Percentiles rank a stretch among this genome's conserved stretches.
Conservation (phyloP, 345 rosid genomes). For the sweet orange (Citrus sinensis) region DVS_A1.0 CM039163.1:37877001-37877500, state of each 20-base stretch:
- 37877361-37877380: no score
- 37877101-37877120: no score
- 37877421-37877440: no score
- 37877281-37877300: not conserved
- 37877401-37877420: no score
- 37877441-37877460: no score
- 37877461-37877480: no score
- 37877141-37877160: not conserved
- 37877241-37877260: slow-evolving; percentile 41
- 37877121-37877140: not conserved
- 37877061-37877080: not conserved
- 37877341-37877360: no score
- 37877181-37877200: slow-evolving; percentile 24
- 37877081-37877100: no score
- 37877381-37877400: no score
- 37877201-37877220: slow-evolving; percentile 31
- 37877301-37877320: not conserved
- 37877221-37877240: slow-evolving; percentile 24
- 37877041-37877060: not conserved
- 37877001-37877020: not conserved
- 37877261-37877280: not conserved
- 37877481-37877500: no score
- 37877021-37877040: not conserved
- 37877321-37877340: no score
- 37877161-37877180: slow-evolving; percentile 45